Percentiles rank a stretch among this genome's conserved stretches.
These are phyloP conservation scores for Lichtheimia ornata DNA, from an alignment of 371 early-diverging fungal species.

Conservation along the genomic window DNA sequence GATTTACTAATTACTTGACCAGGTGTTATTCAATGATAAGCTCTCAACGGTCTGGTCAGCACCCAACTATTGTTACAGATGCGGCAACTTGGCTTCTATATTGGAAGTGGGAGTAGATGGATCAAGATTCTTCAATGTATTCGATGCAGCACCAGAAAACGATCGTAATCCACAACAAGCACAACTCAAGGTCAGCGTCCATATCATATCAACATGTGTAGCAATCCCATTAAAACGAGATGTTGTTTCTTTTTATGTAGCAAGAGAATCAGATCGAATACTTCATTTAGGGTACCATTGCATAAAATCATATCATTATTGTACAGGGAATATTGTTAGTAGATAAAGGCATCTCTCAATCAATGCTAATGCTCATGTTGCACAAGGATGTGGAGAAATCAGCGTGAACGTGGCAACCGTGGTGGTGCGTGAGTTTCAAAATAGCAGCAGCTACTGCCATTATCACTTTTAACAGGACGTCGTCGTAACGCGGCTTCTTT, in stretches of 20 bases:
- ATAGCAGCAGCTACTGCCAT: no score
- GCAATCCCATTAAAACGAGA: neutral
- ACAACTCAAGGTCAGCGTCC: conserved; percentile 17
- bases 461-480: no score
- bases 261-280: conserved; percentile 23
- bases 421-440: no score
- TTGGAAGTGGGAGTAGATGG: conserved; percentile 86
- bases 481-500: neutral
- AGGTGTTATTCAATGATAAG: conserved; percentile 83
- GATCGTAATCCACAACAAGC: conserved; percentile 38
- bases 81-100: conserved; percentile 93
- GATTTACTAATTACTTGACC: neutral
- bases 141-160: conserved; percentile 88
- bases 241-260: neutral
- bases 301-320: neutral
- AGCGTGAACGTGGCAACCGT: no score
- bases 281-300: conserved; percentile 11
- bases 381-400: no score
- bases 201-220: neutral
- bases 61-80: conserved; percentile 94
- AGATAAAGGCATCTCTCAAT: no score
- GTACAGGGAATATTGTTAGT: no score
- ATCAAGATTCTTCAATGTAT: conserved; percentile 85
- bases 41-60: conserved; percentile 92
- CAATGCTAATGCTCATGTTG: no score